Base-by-base conservation (phyloP, 768 basidiomycete genomes). In the Auricularia sp. region DNA sequence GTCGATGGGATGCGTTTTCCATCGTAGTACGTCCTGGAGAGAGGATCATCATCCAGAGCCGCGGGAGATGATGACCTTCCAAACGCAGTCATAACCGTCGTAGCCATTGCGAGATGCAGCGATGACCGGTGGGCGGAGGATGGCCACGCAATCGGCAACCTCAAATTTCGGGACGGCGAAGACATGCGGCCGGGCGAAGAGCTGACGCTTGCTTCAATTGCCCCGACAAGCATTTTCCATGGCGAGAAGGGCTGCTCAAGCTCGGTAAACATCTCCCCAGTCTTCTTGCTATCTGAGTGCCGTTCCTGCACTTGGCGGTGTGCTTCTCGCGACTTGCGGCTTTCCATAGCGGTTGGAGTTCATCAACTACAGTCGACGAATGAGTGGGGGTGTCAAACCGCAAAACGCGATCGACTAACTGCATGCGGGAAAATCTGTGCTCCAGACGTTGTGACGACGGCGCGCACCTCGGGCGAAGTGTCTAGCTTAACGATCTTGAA, bases 391-490 rank as follows among this genome's bases (percentile, higher is more conserved):
- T 29, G 29, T 29, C 29, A 29, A 29, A 29, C 29, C 29, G 29
- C 29, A 29, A 29, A 29, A 29, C 29, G 29, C 29, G 29, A 61
- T 34, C 18, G 56, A 65, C 72, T 39, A 71, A 89, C 89, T 47
- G 89, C 89, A 70, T 89, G 84, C 14, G 86, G 82, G 77, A 96
- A 96, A 58, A 94, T 85, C 71, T 91, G 61, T 42, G 82, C 82
- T 33, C 83, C 88, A 62, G 82, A 82, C 85, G 67, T 88, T 85
- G 62, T 80, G 2, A 89, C 85, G 44, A 86, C 84, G 16, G 90
- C 87, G 65, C 82, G 78, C 37, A 96, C 92, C 66, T 92, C 87
- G 11, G 83, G 82, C 37, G 91, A 86, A 21, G 94, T 93, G 69
- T 92, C 85, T 1, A 21, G 29, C 54, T 39, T 56, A 58, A 67